These are phyloP conservation scores for Podaxis sp. DNA, from an alignment of 768 basidiomycete species.

Conservation along the genomic window DNA sequence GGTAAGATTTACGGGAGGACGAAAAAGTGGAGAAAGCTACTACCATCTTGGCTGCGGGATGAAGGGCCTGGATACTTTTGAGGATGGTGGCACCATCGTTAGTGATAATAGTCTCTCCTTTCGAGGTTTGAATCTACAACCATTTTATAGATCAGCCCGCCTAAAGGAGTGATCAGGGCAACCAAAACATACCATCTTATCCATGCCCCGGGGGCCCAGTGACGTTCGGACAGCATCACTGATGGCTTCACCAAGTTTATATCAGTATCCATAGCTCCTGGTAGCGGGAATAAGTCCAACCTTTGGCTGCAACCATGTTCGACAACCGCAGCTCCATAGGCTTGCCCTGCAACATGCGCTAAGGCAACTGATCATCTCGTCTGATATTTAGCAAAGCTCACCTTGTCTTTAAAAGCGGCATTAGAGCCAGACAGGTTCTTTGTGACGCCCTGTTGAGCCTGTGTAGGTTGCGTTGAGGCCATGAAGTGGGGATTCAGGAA, in stretches of 20 bases:
- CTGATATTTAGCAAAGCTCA: slow-evolving; percentile 23
- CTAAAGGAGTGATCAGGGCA: slow-evolving; percentile 9
- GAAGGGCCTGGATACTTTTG: slow-evolving; percentile 91
- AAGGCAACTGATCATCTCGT: slow-evolving; percentile 9
- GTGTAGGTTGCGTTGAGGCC: slow-evolving; percentile 33
- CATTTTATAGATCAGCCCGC: slow-evolving; percentile 12
- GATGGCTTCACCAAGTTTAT: slow-evolving; percentile 60
- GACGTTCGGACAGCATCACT: slow-evolving; percentile 97
- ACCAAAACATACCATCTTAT: slow-evolving; percentile 82
- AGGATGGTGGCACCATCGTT: slow-evolving; percentile 99
- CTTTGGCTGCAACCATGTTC: slow-evolving; percentile 98
- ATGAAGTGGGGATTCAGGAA: slow-evolving; percentile 21
- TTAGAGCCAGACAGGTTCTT: slow-evolving; percentile 57
- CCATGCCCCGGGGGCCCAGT: slow-evolving; percentile 96
- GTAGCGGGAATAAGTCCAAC: slow-evolving; percentile 32
- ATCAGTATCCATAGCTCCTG: slow-evolving; percentile 12
- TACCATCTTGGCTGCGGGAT: slow-evolving; percentile 98
- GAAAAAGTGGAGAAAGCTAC: slow-evolving; percentile 30
- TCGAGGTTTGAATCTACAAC: slow-evolving; percentile 86
- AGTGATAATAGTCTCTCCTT: slow-evolving; percentile 96
- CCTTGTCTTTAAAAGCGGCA: slow-evolving; percentile 88
- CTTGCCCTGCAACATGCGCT: slow-evolving; percentile 69
- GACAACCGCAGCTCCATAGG: slow-evolving; percentile 97
- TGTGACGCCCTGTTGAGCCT: slow-evolving; percentile 38
- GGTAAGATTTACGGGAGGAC: slow-evolving; percentile 13